Conservation (phyloP, 371 early-diverging fungal species). For the Actinomortierella ambigua region DNA sequence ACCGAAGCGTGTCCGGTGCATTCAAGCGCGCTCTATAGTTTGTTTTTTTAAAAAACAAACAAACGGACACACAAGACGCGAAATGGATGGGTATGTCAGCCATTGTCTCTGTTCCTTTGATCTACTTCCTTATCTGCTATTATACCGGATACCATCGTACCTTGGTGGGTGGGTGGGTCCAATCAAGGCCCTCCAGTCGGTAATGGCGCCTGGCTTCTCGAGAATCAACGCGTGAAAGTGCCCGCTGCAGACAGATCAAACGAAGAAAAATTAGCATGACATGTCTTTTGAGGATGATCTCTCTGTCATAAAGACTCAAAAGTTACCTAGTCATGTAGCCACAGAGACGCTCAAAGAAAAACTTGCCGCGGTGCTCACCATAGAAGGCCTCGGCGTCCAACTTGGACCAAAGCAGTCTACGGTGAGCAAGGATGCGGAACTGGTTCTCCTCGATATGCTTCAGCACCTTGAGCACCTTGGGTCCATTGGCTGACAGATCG, state of each 20-base stretch:
- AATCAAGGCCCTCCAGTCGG: constrained; percentile 65
- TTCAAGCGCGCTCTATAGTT: constrained; percentile 61
- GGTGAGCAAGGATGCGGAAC: constrained; percentile 52
- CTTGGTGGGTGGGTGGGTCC: constrained; percentile 72
- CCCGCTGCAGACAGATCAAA: constrained; percentile 48
- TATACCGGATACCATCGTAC: no score
- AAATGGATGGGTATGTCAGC: no score
- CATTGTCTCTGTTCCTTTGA: no score
- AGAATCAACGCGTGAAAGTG: constrained; percentile 65
- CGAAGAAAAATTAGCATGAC: neutral
- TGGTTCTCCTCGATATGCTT: constrained; percentile 49
- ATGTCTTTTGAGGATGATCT: neutral
- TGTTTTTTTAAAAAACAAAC: neutral
- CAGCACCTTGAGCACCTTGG: constrained; percentile 30
- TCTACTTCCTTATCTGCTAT: no score
- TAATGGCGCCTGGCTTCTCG: constrained; percentile 65
- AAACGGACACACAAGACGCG: constrained; percentile 9
- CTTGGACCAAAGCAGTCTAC: constrained; percentile 62
- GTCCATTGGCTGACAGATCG: constrained; percentile 72
- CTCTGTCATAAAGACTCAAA: neutral
- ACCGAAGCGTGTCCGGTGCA: constrained; percentile 67
- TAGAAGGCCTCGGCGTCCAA: constrained; percentile 68
- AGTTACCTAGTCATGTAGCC: constrained; percentile 73
- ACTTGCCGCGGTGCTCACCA: constrained; percentile 67
- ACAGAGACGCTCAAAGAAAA: constrained; percentile 70